Percentiles rank a stretch among this genome's conserved stretches.
Conservation (phyloP, 2,329 filamentous ascomycete species). For the Ophiobolus disseminans region DNA sequence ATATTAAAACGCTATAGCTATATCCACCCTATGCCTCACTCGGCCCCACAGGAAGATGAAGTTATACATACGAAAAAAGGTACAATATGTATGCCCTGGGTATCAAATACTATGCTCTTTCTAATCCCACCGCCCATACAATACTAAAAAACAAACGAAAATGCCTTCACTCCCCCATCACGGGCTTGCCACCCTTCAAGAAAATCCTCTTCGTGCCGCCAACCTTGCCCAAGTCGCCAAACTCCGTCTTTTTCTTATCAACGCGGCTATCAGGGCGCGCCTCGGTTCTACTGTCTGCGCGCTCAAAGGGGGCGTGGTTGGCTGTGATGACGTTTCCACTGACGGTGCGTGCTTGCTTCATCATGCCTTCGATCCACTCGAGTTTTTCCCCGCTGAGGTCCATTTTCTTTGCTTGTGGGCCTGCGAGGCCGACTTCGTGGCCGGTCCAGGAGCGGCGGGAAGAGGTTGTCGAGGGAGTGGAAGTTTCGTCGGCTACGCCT, state of each 20-base stretch:
- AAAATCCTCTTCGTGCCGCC: constrained; percentile 77
- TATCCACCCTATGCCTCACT: too few species aligned
- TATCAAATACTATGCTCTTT: constrained; percentile 2
- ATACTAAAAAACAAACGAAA: neutral
- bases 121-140: too few species aligned
- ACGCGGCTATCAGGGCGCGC: constrained; percentile 35
- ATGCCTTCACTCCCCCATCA: neutral
- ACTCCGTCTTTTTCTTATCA: constrained; percentile 48
- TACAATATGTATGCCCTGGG: neutral
- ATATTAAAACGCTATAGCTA: too few species aligned
- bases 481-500: constrained; percentile 33
- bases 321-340: constrained; percentile 60
- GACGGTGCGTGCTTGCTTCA: constrained; percentile 77
- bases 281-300: constrained; percentile 36
- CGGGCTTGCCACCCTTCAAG: constrained; percentile 49
- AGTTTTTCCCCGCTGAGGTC: constrained; percentile 74
- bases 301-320: constrained; percentile 26
- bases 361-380: constrained; percentile 83
- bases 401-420: constrained; percentile 69
- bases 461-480: constrained; percentile 34
- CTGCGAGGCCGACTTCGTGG: constrained; percentile 69
- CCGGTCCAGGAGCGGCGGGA: constrained; percentile 47
- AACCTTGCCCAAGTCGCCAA: constrained; percentile 75
- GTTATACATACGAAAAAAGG: too few species aligned
- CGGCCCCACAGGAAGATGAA: too few species aligned